Evolutionary conservation across 345 rosid genomes (phyloP), one percentile per base, ranked within the genome.

Genomic region (Dimocarpus longan): DNA sequence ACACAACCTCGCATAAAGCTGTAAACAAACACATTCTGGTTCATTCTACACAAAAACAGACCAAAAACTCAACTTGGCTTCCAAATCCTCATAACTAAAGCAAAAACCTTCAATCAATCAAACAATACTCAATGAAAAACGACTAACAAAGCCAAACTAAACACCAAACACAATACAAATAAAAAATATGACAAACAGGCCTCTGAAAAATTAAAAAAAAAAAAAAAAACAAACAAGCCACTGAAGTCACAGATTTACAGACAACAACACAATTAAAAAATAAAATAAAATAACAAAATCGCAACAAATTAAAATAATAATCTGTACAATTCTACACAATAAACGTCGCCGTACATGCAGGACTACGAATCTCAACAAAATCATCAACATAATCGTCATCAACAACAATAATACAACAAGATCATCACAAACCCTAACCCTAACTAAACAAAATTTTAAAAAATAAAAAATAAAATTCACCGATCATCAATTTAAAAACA

Each of bases 351-450:
- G 71, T 64, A 16, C 59, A 24, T 46, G 16, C 9, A 75, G 28
- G 37, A 70, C 21, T 32, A 39, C 24, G 8, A 22, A 37, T 73
- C 65, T 19, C 15, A 21, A 73, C 40, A 57, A 60, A 22, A 22
- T 60, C 16, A 60, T 60, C 22, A 5, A 22, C 26, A 32, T 26
- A 5, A n/a, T 16, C 59, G 18, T 12, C 59, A 24, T 40, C 60
- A 74, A 18, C 42, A 75, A 18, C 28, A 28, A 48, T 11, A 46
- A 3, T 10, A 46, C 12, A 46, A 0, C 52, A 26, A 64, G 2
- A 46, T 19, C 44, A 75, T 48, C 70, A 37, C 21, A 28, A 75
- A 48, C 71, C 71, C 48, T 62, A 75, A 74, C 59, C 68, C 68
- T 74, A 73, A 40, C 37, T 62, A 66, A 46, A 7, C 6, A 46